A percentile compares a stretch with the other conserved stretches of the same genome.
Evolutionary conservation across 176 grass and related monocot genomes (phyloP).

Genomic region (Poa annua): DNA sequence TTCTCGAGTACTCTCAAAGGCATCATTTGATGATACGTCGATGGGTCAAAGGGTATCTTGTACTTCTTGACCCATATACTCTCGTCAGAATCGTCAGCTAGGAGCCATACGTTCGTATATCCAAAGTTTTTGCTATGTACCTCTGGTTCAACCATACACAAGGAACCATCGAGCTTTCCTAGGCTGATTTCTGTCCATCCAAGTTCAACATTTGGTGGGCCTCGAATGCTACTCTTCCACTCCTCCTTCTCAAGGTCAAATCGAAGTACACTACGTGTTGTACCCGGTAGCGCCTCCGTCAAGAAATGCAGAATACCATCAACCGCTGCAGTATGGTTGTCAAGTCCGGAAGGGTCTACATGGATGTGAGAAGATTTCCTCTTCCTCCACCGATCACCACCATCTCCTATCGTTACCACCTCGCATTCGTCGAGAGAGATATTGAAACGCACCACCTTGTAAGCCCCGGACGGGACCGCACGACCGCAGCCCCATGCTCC

Average conservation of each 20-base stretch:
- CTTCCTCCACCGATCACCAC: neutral
- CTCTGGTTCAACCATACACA: neutral
- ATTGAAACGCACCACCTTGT: neutral
- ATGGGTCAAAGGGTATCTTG: neutral
- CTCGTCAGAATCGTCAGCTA: neutral
- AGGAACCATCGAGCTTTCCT: neutral
- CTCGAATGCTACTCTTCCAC: neutral
- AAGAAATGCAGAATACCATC: neutral
- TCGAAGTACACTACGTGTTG: neutral
- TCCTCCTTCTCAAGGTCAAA: slow-evolving; percentile 9
- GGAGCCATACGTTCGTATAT: neutral
- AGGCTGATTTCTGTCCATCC: neutral
- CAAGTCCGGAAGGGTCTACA: neutral
- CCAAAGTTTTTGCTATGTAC: too few relatives aligned
- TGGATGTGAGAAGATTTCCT: neutral
- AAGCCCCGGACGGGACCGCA: neutral
- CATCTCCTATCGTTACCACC: neutral
- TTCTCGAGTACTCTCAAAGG: neutral
- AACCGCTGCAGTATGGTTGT: neutral
- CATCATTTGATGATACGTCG: neutral
- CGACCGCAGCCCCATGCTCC: neutral
- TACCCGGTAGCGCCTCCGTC: neutral
- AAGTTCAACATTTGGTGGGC: neutral
- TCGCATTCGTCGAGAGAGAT: neutral
- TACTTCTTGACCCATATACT: neutral